Conservation (phyloP, 108 stramenopile genomes). For the Thalassiosira profunda region DNA sequence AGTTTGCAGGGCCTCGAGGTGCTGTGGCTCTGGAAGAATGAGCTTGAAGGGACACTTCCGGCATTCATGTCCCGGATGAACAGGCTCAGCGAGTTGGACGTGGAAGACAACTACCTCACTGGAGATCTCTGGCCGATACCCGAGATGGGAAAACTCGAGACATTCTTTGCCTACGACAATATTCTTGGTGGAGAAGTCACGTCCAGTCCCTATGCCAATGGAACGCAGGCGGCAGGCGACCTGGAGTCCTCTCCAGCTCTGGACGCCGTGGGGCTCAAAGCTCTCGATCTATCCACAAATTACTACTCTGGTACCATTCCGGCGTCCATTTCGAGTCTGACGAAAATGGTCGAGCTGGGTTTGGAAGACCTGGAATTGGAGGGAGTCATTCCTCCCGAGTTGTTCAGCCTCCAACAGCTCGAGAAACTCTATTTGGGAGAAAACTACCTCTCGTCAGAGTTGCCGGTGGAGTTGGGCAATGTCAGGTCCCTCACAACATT, state of each 20-base stretch:
- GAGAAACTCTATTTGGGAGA: neutral
- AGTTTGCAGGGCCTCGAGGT: neutral
- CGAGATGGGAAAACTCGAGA: constrained; percentile 1
- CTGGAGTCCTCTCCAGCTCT: neutral
- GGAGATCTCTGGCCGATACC: neutral
- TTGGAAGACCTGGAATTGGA: constrained; percentile 5
- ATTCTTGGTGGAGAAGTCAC: constrained; percentile 6
- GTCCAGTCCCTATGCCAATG: neutral
- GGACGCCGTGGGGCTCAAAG: neutral
- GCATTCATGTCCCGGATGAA: constrained; percentile 1
- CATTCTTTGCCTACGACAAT: neutral
- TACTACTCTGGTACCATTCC: constrained; percentile 1
- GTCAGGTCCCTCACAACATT: neutral
- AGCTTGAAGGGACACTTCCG: neutral
- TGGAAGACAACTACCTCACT: constrained; percentile 4
- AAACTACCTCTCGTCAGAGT: neutral
- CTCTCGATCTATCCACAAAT: constrained; percentile 8
- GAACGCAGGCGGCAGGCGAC: neutral
- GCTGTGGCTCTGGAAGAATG: constrained; percentile 5
- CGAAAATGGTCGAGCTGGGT: constrained; percentile 1
- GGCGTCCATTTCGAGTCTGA: neutral
- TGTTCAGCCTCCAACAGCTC: neutral
- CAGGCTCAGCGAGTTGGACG: constrained; percentile 1
- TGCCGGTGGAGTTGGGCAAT: neutral
- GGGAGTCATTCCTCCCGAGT: neutral